Evolutionary conservation across 108 stramenopile genomes (phyloP).

Genomic region (Pseudonitzschia pungens): DNA sequence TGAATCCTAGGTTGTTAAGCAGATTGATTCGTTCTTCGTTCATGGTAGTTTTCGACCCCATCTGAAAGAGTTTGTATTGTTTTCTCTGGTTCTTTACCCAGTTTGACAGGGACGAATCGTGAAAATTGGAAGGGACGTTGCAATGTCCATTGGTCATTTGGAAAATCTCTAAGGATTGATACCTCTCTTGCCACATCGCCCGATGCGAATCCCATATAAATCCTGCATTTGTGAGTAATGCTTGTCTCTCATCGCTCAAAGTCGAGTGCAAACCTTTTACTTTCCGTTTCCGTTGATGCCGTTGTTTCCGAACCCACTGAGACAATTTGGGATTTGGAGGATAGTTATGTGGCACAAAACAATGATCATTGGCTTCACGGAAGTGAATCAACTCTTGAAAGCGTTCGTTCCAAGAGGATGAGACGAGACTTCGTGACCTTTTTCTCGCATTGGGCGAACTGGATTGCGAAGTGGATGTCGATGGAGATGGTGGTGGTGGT

Average conservation of each 20-base stretch:
- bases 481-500: slow-evolving; percentile 2
- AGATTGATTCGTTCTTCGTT: slow-evolving; percentile 30
- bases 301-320: slow-evolving; percentile 38
- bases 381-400: slow-evolving; percentile 32
- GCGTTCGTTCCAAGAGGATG: slow-evolving; percentile 21
- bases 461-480: neutral
- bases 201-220: slow-evolving; percentile 40
- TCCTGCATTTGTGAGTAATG: slow-evolving; percentile 26
- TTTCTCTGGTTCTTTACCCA: slow-evolving; percentile 47
- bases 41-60: slow-evolving; percentile 24
- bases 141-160: slow-evolving; percentile 38
- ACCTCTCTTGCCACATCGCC: slow-evolving; percentile 38
- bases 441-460: neutral
- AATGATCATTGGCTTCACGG: slow-evolving; percentile 35
- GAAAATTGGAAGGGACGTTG: slow-evolving; percentile 44
- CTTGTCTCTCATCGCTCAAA: slow-evolving; percentile 31
- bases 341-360: slow-evolving; percentile 34
- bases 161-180: slow-evolving; percentile 31
- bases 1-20: slow-evolving; percentile 34
- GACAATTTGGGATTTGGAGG: slow-evolving; percentile 29
- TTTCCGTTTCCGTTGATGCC: slow-evolving; percentile 43
- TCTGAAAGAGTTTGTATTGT: slow-evolving; percentile 37
- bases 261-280: slow-evolving; percentile 19
- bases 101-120: slow-evolving; percentile 29
- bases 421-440: slow-evolving; percentile 2